These are phyloP conservation scores for Pseudonitzschia multiseries DNA, from an alignment of 108 stramenopile genomes.

Conservation along the genomic window DNA sequence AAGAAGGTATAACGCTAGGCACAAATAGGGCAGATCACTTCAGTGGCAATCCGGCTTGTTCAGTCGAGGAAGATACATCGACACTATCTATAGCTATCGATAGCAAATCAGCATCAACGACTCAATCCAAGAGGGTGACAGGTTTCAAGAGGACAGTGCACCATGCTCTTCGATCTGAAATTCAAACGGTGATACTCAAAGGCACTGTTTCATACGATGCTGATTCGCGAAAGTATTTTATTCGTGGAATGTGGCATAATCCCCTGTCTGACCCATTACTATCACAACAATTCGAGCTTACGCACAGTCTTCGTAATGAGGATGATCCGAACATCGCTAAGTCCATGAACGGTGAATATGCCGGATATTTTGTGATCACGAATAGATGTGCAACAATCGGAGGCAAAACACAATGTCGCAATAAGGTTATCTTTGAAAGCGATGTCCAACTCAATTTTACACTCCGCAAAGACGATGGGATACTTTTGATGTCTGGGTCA, in stretches of 20 bases:
- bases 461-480: not conserved
- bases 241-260: not conserved
- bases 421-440: not conserved
- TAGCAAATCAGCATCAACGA: too few relatives aligned
- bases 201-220: not conserved
- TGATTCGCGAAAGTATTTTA: not conserved
- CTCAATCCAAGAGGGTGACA: too few relatives aligned
- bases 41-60: too few relatives aligned
- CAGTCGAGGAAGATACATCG: too few relatives aligned
- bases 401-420: not conserved
- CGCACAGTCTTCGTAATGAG: not conserved
- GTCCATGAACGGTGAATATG: not conserved
- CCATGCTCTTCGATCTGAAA: too few relatives aligned
- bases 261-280: not conserved
- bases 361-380: not conserved
- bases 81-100: too few relatives aligned
- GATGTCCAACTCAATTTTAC: not conserved
- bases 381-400: not conserved
- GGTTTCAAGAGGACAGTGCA: too few relatives aligned
- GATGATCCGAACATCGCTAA: not conserved
- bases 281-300: not conserved
- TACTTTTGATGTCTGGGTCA: not conserved
- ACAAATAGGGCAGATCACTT: too few relatives aligned
- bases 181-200: not conserved
- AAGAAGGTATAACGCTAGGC: too few relatives aligned